Percentiles rank a stretch among this genome's conserved stretches.
Conservation (phyloP, 1,139 yeast species). For the Zygoascus hellenicus region DNA sequence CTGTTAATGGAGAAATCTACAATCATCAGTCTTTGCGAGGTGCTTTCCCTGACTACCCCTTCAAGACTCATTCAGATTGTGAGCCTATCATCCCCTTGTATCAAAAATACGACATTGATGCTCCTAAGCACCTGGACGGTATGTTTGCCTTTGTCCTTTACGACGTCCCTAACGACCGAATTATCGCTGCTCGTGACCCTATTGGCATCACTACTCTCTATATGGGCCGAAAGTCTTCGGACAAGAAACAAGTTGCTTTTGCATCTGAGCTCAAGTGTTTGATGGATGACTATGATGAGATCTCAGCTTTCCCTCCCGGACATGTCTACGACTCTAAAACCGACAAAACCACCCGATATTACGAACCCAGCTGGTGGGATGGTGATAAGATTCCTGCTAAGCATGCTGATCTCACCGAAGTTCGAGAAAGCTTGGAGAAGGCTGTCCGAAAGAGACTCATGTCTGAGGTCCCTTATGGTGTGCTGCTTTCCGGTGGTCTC, state of each 20-base stretch:
- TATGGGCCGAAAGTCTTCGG: constrained; percentile 75
- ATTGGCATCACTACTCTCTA: constrained; percentile 94
- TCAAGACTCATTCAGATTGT: constrained; percentile 88
- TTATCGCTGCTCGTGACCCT: constrained; percentile 97
- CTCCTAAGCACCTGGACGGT: constrained; percentile 92
- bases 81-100: constrained; percentile 94
- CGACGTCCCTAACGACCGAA: constrained; percentile 77
- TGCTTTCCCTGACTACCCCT: constrained; percentile 62
- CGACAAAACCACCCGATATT: constrained; percentile 79
- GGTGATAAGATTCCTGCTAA: constrained; percentile 63
- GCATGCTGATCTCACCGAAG: constrained; percentile 62
- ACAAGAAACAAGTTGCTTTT: constrained; percentile 75
- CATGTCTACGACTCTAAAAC: constrained; percentile 91
- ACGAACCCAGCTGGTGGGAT: constrained; percentile 93
- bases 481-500: constrained; percentile 89
- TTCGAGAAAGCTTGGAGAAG: constrained; percentile 80
- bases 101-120: constrained; percentile 78
- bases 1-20: constrained; percentile 97
- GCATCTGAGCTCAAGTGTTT: constrained; percentile 94
- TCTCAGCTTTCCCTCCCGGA: constrained; percentile 96
- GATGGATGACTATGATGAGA: constrained; percentile 88
- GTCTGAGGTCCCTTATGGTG: constrained; percentile 99
- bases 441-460: constrained; percentile 97
- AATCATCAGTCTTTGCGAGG: constrained; percentile 88
- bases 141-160: constrained; percentile 95